phyloP scores from a whole-genome alignment of 2,329 filamentous ascomycete genomes.

The Phialocephala subalpina region DNA sequence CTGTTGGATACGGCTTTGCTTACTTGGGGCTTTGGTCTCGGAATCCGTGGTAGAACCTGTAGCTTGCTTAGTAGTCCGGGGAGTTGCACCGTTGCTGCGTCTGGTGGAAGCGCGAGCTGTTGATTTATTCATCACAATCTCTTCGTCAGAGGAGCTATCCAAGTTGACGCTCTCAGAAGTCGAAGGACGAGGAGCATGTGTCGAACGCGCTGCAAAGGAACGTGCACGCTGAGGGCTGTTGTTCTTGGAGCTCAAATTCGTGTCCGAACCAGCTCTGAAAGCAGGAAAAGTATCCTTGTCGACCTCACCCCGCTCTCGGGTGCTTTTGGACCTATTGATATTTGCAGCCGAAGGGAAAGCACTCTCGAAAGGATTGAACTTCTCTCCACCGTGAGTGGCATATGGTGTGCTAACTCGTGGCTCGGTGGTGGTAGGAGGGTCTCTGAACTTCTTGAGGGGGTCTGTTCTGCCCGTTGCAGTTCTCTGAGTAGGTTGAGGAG shows the following conservation, averaged over 20 bases:
- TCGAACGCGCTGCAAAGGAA: constrained; percentile 28
- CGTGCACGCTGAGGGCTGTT: constrained; percentile 30
- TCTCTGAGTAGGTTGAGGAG: constrained; percentile 17
- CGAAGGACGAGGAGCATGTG: constrained; percentile 5
- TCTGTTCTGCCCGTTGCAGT: constrained; percentile 50
- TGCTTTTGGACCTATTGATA: constrained; percentile 44
- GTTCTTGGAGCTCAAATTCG: constrained; percentile 29
- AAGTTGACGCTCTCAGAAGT: constrained; percentile 16
- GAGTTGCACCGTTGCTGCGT: constrained; percentile 24
- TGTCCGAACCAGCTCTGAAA: constrained; percentile 38
- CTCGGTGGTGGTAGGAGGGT: constrained; percentile 49
- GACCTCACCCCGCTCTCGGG: constrained; percentile 27
- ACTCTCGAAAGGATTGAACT: constrained; percentile 63
- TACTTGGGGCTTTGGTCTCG: constrained; percentile 29
- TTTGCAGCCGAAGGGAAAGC: constrained; percentile 33
- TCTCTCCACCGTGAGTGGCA: constrained; percentile 63
- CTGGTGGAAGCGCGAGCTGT: constrained; percentile 12
- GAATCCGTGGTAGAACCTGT: constrained; percentile 10
- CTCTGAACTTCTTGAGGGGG: constrained; percentile 57
- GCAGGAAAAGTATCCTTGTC: constrained; percentile 25
- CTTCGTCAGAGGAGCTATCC: constrained; percentile 27
- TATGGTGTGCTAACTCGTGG: constrained; percentile 66
- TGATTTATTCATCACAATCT: constrained; percentile 20
- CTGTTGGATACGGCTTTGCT: constrained; percentile 28
- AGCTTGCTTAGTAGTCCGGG: constrained; percentile 14